phyloP scores from a whole-genome alignment of 345 rosid genomes.

The Viola odorata region DNA sequence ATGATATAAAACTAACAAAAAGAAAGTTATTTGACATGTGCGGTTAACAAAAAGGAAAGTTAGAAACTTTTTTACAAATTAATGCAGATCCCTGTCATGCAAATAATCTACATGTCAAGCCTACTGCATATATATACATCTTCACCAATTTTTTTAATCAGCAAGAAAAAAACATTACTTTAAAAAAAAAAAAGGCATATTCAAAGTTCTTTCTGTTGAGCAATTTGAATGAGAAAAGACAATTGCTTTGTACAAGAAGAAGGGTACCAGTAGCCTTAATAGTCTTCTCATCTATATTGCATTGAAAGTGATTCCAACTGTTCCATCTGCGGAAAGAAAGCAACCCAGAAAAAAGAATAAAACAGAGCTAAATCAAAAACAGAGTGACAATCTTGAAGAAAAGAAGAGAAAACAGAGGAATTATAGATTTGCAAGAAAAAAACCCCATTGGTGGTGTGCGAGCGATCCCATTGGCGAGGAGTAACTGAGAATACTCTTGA shows the following conservation, averaged over 20 bases:
- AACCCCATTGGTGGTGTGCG: slow-evolving; percentile 53
- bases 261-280: slow-evolving; percentile 16
- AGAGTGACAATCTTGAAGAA: background rate
- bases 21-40: no score
- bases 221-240: background rate
- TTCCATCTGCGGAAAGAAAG: slow-evolving; percentile 14
- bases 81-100: no score
- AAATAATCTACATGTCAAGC: background rate
- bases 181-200: background rate
- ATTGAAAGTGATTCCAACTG: slow-evolving; percentile 28
- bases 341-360: no score
- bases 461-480: slow-evolving; percentile 42
- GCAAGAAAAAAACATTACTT: background rate
- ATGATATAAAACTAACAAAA: no score
- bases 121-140: background rate
- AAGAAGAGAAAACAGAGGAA: background rate
- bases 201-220: background rate
- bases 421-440: no score
- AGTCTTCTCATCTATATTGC: slow-evolving; percentile 20
- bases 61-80: no score
- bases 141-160: background rate
- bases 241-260: background rate
- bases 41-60: no score
- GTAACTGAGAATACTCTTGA: slow-evolving; percentile 26
- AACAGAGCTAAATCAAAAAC: background rate